Conservation (phyloP, 306 rosid species). For the Lathyrus tuberosus region DNA sequence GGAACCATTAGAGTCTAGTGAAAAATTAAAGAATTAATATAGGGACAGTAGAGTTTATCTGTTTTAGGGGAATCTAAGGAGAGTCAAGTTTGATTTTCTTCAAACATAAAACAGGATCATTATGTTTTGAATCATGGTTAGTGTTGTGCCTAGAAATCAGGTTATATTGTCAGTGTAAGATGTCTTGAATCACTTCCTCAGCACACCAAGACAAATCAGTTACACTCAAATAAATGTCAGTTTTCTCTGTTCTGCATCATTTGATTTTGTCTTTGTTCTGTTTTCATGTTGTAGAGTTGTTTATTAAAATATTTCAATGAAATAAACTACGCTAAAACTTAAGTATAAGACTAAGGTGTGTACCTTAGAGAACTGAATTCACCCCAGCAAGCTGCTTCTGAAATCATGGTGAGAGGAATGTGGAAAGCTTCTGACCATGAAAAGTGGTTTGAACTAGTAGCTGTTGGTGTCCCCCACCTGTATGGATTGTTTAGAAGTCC, state of each 20-base stretch:
- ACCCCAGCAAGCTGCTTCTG: conserved; percentile 68
- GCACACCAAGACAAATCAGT: conserved; percentile 7
- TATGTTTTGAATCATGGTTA: conserved; percentile 25
- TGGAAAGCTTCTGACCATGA: conserved; percentile 99
- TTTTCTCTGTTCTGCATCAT: conserved; percentile 11
- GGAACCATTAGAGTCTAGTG: background rate
- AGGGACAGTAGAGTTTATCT: conserved; percentile 26
- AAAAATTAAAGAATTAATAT: conserved; percentile 7
- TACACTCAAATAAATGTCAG: conserved; percentile 12
- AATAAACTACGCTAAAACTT: conserved; percentile 17
- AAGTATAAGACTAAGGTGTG: background rate
- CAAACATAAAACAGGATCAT: background rate
- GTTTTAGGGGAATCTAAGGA: background rate
- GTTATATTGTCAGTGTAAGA: background rate
- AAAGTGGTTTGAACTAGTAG: conserved; percentile 65
- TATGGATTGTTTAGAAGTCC: conserved; percentile 73
- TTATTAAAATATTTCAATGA: conserved; percentile 13
- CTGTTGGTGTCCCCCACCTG: conserved; percentile 85
- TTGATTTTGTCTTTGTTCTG: conserved; percentile 18
- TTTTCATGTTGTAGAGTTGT: conserved; percentile 18
- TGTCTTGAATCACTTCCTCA: conserved; percentile 16
- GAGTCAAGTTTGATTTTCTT: conserved; percentile 22
- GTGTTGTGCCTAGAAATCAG: conserved; percentile 18
- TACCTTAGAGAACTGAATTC: conserved; percentile 75
- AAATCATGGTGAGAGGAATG: conserved; percentile 80